Evolutionary conservation across 2,329 filamentous ascomycete genomes (phyloP), one percentile per base, ranked within the genome.

Genomic region (Coniochaeta hoffmannii): DNA sequence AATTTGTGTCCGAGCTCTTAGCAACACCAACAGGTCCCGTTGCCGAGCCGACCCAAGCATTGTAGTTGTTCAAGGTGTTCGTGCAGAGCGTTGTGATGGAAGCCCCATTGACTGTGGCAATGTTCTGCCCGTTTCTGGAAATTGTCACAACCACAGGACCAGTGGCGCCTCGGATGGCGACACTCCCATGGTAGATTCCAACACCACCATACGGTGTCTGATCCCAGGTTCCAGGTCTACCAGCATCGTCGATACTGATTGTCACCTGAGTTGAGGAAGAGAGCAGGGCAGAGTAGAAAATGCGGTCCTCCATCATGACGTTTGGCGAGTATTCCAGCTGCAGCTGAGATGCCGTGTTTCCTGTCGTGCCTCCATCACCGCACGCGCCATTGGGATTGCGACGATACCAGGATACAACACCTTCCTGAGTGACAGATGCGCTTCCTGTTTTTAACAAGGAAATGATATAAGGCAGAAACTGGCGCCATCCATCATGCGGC

Each of bases 401-500:
- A 26, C 70, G 68, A 58, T 71, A 72, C 69, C 69, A 72, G 4
- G 63, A 59, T 2, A 65, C 60, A 8, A 71, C 56, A 26, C 60
- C 61, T 46, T 71, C 69, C 22, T 61, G 58, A 17, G 30, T 62
- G 64, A 62, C 63, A 62, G 46, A 68, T 51, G 57, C 65, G 34
- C 64, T 65, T 14, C 67, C 69, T 30, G 66, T 71, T 64, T 81
- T 81, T 68, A 77, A 82, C 30, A 68, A 65, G 31, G 71, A 66
- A 60, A 81, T 78, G 61, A 75, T 74, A 63, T 74, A 78, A 2
- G 79, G 78, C 1, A 82, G 68, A 24, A 77, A 62, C 22, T 67
- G 65, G 26, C 75, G 73, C 73, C 77, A 82, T 34, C 68, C 74
- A 31, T 77, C 73, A 64, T 83, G 80, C 4, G 74, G 72, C 65